Conservation (phyloP, 78 protist genomes). For the Creolimax fragrantissima region DNA sequence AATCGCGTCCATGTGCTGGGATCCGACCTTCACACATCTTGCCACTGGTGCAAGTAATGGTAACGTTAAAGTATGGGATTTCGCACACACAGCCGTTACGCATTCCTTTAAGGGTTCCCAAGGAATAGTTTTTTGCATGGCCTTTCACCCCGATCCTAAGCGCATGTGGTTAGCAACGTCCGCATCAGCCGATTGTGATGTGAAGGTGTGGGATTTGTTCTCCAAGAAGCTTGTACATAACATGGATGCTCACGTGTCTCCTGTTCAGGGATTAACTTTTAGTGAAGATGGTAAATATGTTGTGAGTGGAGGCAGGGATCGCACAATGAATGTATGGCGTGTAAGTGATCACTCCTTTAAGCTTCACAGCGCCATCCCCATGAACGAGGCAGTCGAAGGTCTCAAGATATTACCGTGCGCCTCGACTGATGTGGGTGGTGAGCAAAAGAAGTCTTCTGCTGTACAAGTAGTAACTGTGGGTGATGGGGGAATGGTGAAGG, state of each 20-base stretch:
- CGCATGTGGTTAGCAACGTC: neutral
- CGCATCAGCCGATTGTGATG: neutral
- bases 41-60: constrained; percentile 7
- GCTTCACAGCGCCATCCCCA: neutral
- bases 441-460: too few species aligned
- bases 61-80: neutral
- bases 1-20: neutral
- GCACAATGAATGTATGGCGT: neutral
- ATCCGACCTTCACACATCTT: neutral
- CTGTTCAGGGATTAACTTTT: neutral
- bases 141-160: constrained; percentile 1
- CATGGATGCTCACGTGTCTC: neutral
- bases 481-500: neutral
- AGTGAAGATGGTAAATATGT: neutral
- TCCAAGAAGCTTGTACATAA: neutral
- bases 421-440: neutral
- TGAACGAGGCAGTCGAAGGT: neutral
- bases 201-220: neutral
- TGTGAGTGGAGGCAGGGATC: neutral
- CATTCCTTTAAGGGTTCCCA: neutral
- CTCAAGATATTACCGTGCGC: neutral
- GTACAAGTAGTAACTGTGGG: neutral
- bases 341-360: neutral
- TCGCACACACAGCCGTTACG: neutral
- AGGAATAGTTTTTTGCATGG: neutral